A percentile compares a stretch with the other conserved stretches of the same genome.
These are phyloP conservation scores for Trichosporon sp. DNA, from an alignment of 1,284 basidiomycete species.

Conservation along the genomic window DNA sequence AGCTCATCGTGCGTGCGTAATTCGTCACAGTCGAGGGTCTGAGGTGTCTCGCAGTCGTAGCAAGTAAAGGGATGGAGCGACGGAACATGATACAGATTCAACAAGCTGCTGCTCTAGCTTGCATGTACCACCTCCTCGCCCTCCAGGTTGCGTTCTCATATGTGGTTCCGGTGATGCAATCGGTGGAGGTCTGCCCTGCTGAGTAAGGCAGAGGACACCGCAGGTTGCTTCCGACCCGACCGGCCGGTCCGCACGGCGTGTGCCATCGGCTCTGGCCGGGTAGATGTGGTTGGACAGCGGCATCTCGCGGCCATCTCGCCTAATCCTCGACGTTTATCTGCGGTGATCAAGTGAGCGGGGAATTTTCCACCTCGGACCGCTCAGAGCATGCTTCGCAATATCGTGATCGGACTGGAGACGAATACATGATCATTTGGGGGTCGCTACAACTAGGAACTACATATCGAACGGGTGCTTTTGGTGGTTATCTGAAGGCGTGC, in stretches of 20 bases:
- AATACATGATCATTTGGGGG: neutral
- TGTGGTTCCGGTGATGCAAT: constrained; percentile 5
- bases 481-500: too few relatives aligned
- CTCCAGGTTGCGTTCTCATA: neutral
- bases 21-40: too few relatives aligned
- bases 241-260: neutral
- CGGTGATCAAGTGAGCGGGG: too few relatives aligned
- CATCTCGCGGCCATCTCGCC: neutral
- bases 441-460: neutral
- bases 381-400: too few relatives aligned
- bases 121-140: too few relatives aligned
- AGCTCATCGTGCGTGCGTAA: constrained; percentile 33
- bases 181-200: neutral
- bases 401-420: neutral
- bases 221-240: neutral
- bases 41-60: too few relatives aligned
- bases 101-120: too few relatives aligned
- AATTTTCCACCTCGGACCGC: too few relatives aligned
- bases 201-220: too few relatives aligned
- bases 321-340: too few relatives aligned
- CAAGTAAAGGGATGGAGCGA: neutral
- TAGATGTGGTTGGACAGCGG: too few relatives aligned
- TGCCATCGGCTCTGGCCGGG: neutral
- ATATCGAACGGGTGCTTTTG: too few relatives aligned
- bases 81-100: neutral